A percentile compares a stretch with the other conserved stretches of the same genome.
Evolutionary conservation across 495 filamentous ascomycete genomes (phyloP).

Genomic region (Penicillium pancosmium): DNA sequence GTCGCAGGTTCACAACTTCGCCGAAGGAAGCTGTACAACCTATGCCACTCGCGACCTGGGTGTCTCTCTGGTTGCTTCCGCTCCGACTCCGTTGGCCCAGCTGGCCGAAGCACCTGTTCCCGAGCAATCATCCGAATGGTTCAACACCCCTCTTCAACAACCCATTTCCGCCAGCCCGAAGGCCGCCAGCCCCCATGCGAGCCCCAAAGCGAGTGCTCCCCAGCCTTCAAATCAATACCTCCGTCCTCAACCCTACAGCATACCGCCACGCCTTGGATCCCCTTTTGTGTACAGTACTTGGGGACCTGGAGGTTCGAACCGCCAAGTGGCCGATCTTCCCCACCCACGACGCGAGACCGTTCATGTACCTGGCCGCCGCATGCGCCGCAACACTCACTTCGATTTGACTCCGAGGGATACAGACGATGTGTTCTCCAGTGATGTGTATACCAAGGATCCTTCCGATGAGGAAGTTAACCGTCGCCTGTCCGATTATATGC

Average conservation of each 20-base stretch:
- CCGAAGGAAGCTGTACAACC: slow-evolving; percentile 34
- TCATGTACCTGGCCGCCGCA: slow-evolving; percentile 47
- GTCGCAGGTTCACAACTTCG: slow-evolving; percentile 24
- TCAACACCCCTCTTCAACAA: slow-evolving; percentile 27
- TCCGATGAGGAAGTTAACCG: slow-evolving; percentile 46
- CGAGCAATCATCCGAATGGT: slow-evolving; percentile 34
- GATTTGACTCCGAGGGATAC: slow-evolving; percentile 49
- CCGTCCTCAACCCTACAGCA: slow-evolving; percentile 27
- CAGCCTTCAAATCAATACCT: slow-evolving; percentile 22
- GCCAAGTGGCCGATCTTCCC: slow-evolving; percentile 33
- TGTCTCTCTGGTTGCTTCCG: slow-evolving; percentile 77
- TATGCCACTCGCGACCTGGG: slow-evolving; percentile 80
- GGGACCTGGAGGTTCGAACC: slow-evolving; percentile 51
- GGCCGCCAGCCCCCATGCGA: slow-evolving; percentile 10
- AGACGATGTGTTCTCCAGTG: slow-evolving; percentile 52
- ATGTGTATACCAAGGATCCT: slow-evolving; percentile 49
- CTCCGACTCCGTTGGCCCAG: slow-evolving; percentile 70
- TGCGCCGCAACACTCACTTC: slow-evolving; percentile 53
- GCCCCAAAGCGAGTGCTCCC: slow-evolving; percentile 1
- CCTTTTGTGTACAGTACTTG: slow-evolving; percentile 61
- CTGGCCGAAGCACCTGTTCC: slow-evolving; percentile 47
- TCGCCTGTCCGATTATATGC: slow-evolving; percentile 53
- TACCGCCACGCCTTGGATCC: slow-evolving; percentile 52
- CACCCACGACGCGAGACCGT: slow-evolving; percentile 43
- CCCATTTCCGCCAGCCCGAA: slow-evolving; percentile 11